Conservation (phyloP, 192 early-diverging fungal genomes). For the Coemansia sp. region DNA sequence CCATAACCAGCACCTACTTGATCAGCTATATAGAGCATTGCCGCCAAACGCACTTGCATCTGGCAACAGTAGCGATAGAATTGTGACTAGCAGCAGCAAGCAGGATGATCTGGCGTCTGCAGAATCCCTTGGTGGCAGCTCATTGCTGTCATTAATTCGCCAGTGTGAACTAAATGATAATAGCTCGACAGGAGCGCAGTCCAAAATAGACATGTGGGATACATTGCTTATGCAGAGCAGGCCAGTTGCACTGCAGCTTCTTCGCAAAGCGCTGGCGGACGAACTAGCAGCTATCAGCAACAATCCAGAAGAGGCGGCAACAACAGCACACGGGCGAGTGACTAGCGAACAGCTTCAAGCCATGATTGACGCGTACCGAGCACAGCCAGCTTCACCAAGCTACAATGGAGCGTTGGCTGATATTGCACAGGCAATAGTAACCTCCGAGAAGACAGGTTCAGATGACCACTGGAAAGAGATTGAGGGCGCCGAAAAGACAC, state of each 20-base stretch:
- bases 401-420: slow-evolving; percentile 5
- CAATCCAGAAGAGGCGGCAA: background rate
- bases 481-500: slow-evolving; percentile 43
- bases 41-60: background rate
- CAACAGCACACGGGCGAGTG: slow-evolving; percentile 12
- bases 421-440: slow-evolving; percentile 17
- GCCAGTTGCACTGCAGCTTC: slow-evolving; percentile 30
- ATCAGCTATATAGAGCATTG: slow-evolving; percentile 25
- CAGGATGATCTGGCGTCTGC: background rate
- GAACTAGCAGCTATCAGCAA: slow-evolving; percentile 1
- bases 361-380: slow-evolving; percentile 9
- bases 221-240: slow-evolving; percentile 30
- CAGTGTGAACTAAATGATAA: background rate
- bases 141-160: slow-evolving; percentile 21
- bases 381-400: background rate
- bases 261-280: slow-evolving; percentile 20
- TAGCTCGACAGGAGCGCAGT: background rate
- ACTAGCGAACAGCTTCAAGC: slow-evolving; percentile 26
- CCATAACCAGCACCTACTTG: slow-evolving; percentile 29
- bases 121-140: slow-evolving; percentile 2
- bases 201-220: slow-evolving; percentile 23
- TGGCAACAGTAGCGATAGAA: background rate
- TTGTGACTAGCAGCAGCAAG: background rate
- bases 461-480: slow-evolving; percentile 37
- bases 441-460: background rate